Evolutionary conservation across 2,329 filamentous ascomycete species (phyloP), one percentile per base, ranked within the genome.

Genomic region (Ophiocordyceps camponoti-saundersi): DNA sequence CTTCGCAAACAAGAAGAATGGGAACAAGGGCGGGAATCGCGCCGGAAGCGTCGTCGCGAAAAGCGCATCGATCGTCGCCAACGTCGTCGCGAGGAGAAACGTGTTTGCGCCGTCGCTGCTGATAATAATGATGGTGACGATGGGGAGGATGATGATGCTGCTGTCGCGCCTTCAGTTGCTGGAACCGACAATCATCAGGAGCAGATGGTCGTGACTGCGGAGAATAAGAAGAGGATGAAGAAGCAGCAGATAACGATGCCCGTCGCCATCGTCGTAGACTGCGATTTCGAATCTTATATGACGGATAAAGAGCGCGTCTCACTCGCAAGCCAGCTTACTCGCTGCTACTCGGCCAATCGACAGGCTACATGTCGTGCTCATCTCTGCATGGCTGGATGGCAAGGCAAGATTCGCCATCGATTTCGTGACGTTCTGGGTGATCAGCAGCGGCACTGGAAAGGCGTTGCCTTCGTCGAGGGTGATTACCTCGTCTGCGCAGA

Each of bases 251-350:
- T 10, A 29, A 29, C 7, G 11, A 29, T 93, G 0, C 88, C 89
- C 2, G 67, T 96, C 21, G 77, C 85, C 0, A 68, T 98, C 53
- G 71, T 98, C 49, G 68, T 98, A 51, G 92, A 98, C 66, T 96
- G 90, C 65, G 80, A 85, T 53, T 98, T 93, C 60, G 89, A 98
- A 61, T 71, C 84, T 41, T 75, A 89, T 58, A 98, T 98, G 92
- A 73, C 72, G 45, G 84, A 90, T 36, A 82, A 84, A 54, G 92
- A 98, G 65, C 70, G 85, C 29, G 80, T 89, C 47, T 95, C 87
- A 5, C 72, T 98, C 13, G 77, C 78, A 1, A 77, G 80, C 48
- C 92, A 98, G 63, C 72, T 98, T 51, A 94, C 87, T 10, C 72
- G 92, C 48, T 83, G 77, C 48, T 98, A 98, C 64, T 87, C 88